Percentiles rank a stretch among this genome's conserved stretches.
Evolutionary conservation across 345 rosid species (phyloP).

Genomic region (Turnera subulata): DNA sequence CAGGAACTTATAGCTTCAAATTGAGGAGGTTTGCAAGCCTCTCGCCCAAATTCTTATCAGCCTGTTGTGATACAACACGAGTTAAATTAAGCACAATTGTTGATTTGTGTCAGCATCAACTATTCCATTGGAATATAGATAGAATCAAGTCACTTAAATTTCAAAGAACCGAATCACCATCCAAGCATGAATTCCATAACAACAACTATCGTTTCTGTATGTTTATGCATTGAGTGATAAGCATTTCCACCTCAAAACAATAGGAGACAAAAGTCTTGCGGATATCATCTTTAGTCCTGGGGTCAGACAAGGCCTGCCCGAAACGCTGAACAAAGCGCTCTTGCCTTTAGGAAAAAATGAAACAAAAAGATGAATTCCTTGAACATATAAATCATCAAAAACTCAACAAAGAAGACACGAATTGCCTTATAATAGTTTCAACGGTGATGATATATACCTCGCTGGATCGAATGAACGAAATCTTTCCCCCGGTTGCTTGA

Average conservation of each 20-base stretch:
- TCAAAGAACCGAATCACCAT: too few relatives aligned
- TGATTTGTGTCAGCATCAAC: too few relatives aligned
- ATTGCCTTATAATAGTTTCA: too few relatives aligned
- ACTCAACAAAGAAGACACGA: too few relatives aligned
- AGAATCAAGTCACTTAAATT: too few relatives aligned
- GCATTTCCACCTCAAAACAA: slow-evolving; percentile 19
- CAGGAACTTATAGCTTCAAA: slow-evolving; percentile 23
- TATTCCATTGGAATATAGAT: too few relatives aligned
- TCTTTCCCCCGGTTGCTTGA: slow-evolving; percentile 33
- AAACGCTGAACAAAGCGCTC: slow-evolving; percentile 26
- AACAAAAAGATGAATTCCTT: not conserved
- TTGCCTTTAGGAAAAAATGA: slow-evolving; percentile 13
- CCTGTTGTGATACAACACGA: slow-evolving; percentile 6
- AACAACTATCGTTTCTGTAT: too few relatives aligned
- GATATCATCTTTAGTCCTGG: slow-evolving; percentile 24
- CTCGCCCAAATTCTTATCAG: slow-evolving; percentile 21
- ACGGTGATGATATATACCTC: slow-evolving; percentile 10
- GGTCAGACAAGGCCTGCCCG: slow-evolving; percentile 22
- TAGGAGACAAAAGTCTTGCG: slow-evolving; percentile 30
- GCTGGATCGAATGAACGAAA: slow-evolving; percentile 25
- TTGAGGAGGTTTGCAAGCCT: slow-evolving; percentile 27
- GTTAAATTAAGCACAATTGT: too few relatives aligned
- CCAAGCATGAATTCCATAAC: too few relatives aligned
- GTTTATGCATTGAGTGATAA: too few relatives aligned
- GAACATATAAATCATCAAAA: too few relatives aligned